These are phyloP conservation scores for Solanum arcanum DNA, from an alignment of 257 asterid genomes.

Conservation along the genomic window DNA sequence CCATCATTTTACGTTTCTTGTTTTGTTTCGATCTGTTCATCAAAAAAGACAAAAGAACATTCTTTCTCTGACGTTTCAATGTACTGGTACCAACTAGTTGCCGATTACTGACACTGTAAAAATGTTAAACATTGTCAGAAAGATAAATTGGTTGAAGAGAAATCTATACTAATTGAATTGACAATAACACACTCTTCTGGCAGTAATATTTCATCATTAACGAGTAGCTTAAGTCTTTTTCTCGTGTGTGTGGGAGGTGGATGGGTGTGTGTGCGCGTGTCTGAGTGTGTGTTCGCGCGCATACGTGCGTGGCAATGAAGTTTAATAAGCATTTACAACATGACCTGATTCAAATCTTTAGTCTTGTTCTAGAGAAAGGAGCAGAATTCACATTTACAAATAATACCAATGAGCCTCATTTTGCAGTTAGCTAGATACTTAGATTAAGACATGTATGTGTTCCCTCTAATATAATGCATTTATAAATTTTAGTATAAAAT, in stretches of 20 bases:
- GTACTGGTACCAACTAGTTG: neutral
- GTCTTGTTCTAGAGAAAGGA: too few relatives aligned
- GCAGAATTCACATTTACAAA: too few relatives aligned
- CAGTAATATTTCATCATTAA: slow-evolving; percentile 31
- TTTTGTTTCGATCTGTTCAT: slow-evolving; percentile 25
- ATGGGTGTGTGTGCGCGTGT: neutral
- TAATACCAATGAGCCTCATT: too few relatives aligned
- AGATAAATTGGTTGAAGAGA: neutral
- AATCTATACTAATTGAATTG: neutral
- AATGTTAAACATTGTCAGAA: neutral
- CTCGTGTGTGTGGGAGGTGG: neutral
- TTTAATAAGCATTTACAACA: too few relatives aligned
- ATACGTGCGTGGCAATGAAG: neutral
- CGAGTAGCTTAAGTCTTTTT: slow-evolving; percentile 38
- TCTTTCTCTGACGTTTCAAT: neutral
- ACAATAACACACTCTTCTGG: slow-evolving; percentile 29
- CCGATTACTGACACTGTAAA: slow-evolving; percentile 26
- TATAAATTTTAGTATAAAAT: too few relatives aligned
- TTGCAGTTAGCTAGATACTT: too few relatives aligned
- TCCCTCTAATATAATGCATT: too few relatives aligned
- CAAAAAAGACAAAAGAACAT: neutral
- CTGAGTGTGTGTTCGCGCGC: too few relatives aligned
- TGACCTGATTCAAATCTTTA: too few relatives aligned
- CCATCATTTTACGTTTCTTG: slow-evolving; percentile 29
- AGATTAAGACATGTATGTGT: too few relatives aligned